phyloP scores from a whole-genome alignment of 2,329 filamentous ascomycete genomes.

The Fusarium robinianum region DNA sequence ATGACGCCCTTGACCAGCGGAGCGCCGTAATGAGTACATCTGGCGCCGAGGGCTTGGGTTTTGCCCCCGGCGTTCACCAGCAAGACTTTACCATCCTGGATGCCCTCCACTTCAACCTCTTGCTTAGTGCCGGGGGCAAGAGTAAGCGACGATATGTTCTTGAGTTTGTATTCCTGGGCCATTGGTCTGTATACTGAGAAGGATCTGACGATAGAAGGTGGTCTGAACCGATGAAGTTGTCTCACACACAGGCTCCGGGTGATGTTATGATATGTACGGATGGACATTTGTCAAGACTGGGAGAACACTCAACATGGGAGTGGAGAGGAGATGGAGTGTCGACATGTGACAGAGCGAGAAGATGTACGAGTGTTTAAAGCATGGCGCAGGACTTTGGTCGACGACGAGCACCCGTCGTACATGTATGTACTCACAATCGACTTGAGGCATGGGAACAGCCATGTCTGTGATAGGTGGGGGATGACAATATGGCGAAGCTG shows the following conservation, averaged over 20 bases:
- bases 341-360: slow-evolving; percentile 10
- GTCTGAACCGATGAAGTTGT: slow-evolving; percentile 16
- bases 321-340: slow-evolving; percentile 6
- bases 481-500: slow-evolving; percentile 31
- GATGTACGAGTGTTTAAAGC: slow-evolving; percentile 9
- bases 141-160: slow-evolving; percentile 73
- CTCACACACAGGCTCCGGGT: slow-evolving; percentile 19
- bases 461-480: slow-evolving; percentile 33
- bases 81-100: slow-evolving; percentile 84
- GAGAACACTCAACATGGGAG: slow-evolving; percentile 1
- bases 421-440: too few relatives aligned
- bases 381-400: too few relatives aligned
- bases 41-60: slow-evolving; percentile 78
- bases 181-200: slow-evolving; percentile 47
- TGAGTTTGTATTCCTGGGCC: slow-evolving; percentile 70
- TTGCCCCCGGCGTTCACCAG: slow-evolving; percentile 78
- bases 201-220: slow-evolving; percentile 9
- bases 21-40: slow-evolving; percentile 91
- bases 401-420: too few relatives aligned
- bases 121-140: slow-evolving; percentile 81
- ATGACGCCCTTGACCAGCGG: slow-evolving; percentile 86
- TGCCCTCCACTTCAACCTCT: slow-evolving; percentile 87
- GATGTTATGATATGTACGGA: slow-evolving; percentile 21
- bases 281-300: slow-evolving; percentile 23
- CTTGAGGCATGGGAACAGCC: slow-evolving; percentile 22